These are phyloP conservation scores for Aspergillus cejpii DNA, from an alignment of 2,329 filamentous ascomycete genomes.

Conservation along the genomic window DNA sequence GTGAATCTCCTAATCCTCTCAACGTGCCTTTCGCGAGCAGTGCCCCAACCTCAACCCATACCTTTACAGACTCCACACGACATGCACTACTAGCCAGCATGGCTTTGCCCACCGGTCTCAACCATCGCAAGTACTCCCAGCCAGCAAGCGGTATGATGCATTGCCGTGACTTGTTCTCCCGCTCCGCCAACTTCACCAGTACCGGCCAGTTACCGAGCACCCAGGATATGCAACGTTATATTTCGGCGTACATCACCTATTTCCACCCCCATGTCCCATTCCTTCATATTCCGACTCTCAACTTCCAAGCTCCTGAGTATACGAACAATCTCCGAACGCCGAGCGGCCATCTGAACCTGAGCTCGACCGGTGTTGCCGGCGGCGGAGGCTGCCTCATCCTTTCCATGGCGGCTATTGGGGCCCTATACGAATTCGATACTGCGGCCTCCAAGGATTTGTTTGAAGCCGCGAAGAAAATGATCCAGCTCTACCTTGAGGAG, in stretches of 20 bases:
- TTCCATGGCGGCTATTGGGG: constrained; percentile 80
- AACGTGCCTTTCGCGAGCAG: constrained; percentile 52
- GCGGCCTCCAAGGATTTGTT: constrained; percentile 76
- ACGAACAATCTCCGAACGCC: constrained; percentile 55
- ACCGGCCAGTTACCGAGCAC: constrained; percentile 65
- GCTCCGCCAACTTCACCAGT: constrained; percentile 33
- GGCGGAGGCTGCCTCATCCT: constrained; percentile 81
- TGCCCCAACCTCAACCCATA: constrained; percentile 56
- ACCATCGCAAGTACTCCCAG: constrained; percentile 55
- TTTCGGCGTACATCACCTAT: constrained; percentile 81
- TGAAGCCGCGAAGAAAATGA: constrained; percentile 91
- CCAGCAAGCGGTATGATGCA: constrained; percentile 48
- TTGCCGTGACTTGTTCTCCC: constrained; percentile 32
- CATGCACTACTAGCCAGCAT: constrained; percentile 57
- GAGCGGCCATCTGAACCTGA: constrained; percentile 46
- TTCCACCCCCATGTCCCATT: constrained; percentile 96
- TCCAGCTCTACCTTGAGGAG: constrained; percentile 86
- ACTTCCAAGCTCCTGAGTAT: constrained; percentile 72
- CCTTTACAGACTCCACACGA: constrained; percentile 60
- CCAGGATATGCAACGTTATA: constrained; percentile 79
- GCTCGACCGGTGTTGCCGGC: constrained; percentile 54
- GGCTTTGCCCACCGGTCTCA: constrained; percentile 53
- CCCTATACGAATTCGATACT: constrained; percentile 80
- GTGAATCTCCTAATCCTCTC: constrained; percentile 44
- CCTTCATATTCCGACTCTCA: constrained; percentile 81